A percentile compares a stretch with the other conserved stretches of the same genome.
phyloP scores from a whole-genome alignment of 192 early-diverging fungal species.

The Powellomyces hirtus region DNA sequence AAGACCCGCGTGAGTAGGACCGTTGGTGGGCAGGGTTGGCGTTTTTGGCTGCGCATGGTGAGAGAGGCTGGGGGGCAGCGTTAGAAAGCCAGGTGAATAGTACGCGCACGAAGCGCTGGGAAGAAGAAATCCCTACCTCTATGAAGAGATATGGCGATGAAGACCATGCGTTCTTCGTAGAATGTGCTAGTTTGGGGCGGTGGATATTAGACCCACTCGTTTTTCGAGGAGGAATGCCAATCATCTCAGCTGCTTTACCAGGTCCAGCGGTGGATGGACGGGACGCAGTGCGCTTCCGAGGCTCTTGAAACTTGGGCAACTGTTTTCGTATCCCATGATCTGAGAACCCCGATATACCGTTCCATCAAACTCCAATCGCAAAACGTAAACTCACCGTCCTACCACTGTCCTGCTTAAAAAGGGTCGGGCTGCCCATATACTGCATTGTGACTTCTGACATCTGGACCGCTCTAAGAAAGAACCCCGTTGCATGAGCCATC shows the following conservation, averaged over 20 bases:
- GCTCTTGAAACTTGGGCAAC: neutral
- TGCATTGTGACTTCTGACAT: conserved; percentile 7
- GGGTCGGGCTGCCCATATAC: neutral
- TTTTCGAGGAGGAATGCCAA: neutral
- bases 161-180: conserved; percentile 28
- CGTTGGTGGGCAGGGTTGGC: conserved; percentile 16
- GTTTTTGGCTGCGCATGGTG: conserved; percentile 21
- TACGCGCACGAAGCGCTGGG: neutral
- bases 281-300: neutral
- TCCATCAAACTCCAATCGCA: too few species aligned
- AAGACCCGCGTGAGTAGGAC: neutral
- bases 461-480: neutral
- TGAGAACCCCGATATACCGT: too few species aligned
- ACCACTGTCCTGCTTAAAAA: neutral
- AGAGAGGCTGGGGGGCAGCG: conserved; percentile 15
- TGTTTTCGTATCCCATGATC: too few species aligned
- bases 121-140: conserved; percentile 13
- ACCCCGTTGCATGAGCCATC: neutral
- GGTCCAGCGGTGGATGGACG: neutral
- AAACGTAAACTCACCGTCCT: neutral
- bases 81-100: neutral
- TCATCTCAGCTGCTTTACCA: neutral
- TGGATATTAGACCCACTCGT: neutral
- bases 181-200: neutral
- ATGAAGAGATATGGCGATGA: conserved; percentile 26